These are phyloP conservation scores for Porpolomopsis calyptriformis DNA, from an alignment of 768 basidiomycete genomes.

Conservation along the genomic window DNA sequence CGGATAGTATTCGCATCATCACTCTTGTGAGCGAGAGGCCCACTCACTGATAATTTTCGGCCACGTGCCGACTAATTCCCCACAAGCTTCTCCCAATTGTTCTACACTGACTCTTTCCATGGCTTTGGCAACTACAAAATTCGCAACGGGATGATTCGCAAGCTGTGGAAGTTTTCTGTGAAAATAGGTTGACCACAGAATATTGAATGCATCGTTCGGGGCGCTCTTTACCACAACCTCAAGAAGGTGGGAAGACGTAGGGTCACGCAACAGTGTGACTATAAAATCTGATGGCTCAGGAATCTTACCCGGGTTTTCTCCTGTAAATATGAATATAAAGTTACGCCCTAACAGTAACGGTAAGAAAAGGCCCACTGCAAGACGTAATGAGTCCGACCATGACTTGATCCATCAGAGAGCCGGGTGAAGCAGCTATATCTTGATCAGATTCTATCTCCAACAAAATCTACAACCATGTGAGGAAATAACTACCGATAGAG, in stretches of 20 bases:
- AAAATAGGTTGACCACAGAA: slow-evolving; percentile 75
- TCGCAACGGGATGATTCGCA: slow-evolving; percentile 82
- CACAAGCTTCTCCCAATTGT: slow-evolving; percentile 44
- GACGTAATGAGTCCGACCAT: slow-evolving; percentile 64
- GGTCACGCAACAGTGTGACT: slow-evolving; percentile 70
- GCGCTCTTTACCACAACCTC: slow-evolving; percentile 64
- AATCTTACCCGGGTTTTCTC: slow-evolving; percentile 26
- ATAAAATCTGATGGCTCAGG: slow-evolving; percentile 67
- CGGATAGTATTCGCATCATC: slow-evolving; percentile 2
- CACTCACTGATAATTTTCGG: slow-evolving; percentile 61
- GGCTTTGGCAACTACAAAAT: slow-evolving; percentile 83
- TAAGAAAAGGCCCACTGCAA: slow-evolving; percentile 36
- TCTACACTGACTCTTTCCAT: slow-evolving; percentile 48
- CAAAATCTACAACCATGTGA: slow-evolving; percentile 44
- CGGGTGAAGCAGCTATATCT: slow-evolving; percentile 42
- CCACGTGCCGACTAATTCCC: slow-evolving; percentile 50
- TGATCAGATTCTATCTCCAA: slow-evolving; percentile 74
- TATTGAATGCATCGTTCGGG: slow-evolving; percentile 47
- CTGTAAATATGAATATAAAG: slow-evolving; percentile 3
- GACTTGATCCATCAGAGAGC: slow-evolving; percentile 74
- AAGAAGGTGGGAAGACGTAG: slow-evolving; percentile 83
- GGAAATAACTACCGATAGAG: slow-evolving; percentile 2
- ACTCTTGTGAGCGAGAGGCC: background rate
- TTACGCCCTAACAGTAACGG: background rate
- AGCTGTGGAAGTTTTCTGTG: slow-evolving; percentile 57